Base-by-base conservation (phyloP, 257 asterid genomes). In the Capsicum baccatum region DNA sequence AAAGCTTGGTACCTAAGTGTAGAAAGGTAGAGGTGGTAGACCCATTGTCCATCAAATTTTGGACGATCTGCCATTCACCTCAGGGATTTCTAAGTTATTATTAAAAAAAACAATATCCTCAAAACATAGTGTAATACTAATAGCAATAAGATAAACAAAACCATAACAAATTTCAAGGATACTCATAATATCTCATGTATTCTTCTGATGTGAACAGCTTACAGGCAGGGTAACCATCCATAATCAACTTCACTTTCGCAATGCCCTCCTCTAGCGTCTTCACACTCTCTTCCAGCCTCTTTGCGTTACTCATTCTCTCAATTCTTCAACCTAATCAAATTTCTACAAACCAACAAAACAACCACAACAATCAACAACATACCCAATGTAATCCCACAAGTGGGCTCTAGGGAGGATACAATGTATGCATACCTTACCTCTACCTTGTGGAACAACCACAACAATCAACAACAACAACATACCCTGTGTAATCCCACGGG, bases 181-280 rank as follows among this genome's bases (percentile, higher is more conserved):
- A 85, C 87, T 85, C 84, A 42, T 85, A 85, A 71, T 85, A 85
- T 47, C 48, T 85, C 87, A 85, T 85, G 73, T 80, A 80, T 68
- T 85, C 84, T 58, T 85, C 87, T 2, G 87, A 35, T 6, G 81
- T 56, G 56, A 85, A 70, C 63, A 80, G 52, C 26, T 39, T 78
- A n/a, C 68, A 67, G 56, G 84, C 42, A 68, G 87, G 69, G 82
- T 57, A 85, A 56, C 84, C 87, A 80, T 85, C 84, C 81, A 85
- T 19, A 19, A 85, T 80, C 52, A 80, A 55, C 74, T 39, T 56
- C 60, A 79, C 87, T 59, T 79, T 85, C 39, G 26, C 19, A 54
- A 85, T 37, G 11, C 84, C 84, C 57, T 80, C 84, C 64, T 85
- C 87, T 52, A 85, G 17, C 12, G 56, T 80, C 63, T 59, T 56